Evolutionary conservation across 345 rosid species (phyloP), one percentile per base, ranked within the genome.

Genomic region (Eutrema heterophyllum): DNA sequence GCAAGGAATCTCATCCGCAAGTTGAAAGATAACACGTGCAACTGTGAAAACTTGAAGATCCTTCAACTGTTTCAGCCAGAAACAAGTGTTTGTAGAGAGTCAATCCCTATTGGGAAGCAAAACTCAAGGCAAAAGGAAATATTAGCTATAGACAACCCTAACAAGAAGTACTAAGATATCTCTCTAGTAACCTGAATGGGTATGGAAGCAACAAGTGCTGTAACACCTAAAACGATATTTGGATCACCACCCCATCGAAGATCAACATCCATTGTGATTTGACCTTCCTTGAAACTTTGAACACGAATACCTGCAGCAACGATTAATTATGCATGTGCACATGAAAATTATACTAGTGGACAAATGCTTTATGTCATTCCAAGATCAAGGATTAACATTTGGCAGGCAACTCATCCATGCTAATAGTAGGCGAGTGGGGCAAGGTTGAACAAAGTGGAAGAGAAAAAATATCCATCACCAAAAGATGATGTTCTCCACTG

Each of bases 201-300:
- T 83, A 96, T 87, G 53, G 98, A 92, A 81, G 97, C 99, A 78
- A 96, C 97, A 68, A 89, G 82, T 48, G 98, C 96, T 72, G 97
- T 90, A 57, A 88, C 98, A 57, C 90, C 96, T 84, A 96, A 81
- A 80, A 96, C 78, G 67, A 96, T 96, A 81, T 88, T 90, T 55
- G 99, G 99, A 83, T 96, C 96, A 80, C 98, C 99, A 77, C 99
- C 88, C 99, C 98, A 96, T 48, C 98, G 90, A 44, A 96, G 85
- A 86, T 96, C 99, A 48, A 92, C 88, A 57, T 92, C 99, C 99
- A 92, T 90, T 29, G 81, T 96, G 66, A 96, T 72, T 83, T 96
- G 98, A 83, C 99, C 99, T 80, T 89, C 81, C 82, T 96, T 89
- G 68, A 89, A 90, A 86, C 93, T 96, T 84, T 92, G 99, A 74